Percentiles rank a stretch among this genome's conserved stretches.
Evolutionary conservation across 2,329 filamentous ascomycete genomes (phyloP).

Genomic region (Allantophomopsis cytisporea): DNA sequence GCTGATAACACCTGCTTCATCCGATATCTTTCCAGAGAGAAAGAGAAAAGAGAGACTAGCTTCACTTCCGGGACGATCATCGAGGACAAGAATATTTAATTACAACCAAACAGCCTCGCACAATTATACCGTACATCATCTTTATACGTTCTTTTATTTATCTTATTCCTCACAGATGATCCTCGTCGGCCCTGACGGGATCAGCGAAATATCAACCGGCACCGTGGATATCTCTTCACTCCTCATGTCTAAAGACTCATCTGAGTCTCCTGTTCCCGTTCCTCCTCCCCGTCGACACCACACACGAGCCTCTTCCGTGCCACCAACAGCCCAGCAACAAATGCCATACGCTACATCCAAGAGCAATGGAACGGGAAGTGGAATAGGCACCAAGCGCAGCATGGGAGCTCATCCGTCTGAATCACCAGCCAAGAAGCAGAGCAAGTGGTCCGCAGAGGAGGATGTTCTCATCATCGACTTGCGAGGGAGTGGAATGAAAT

Average conservation of each 20-base stretch:
- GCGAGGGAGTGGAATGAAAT: constrained; percentile 86
- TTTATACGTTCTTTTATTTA: background rate
- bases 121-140: background rate
- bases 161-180: constrained; percentile 12
- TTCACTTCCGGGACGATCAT: no score
- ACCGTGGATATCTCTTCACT: constrained; percentile 93
- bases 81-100: no score
- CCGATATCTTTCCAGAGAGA: no score
- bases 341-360: constrained; percentile 11
- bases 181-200: constrained; percentile 19
- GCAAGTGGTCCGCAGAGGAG: constrained; percentile 91
- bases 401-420: constrained; percentile 41
- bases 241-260: constrained; percentile 62
- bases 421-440: constrained; percentile 82
- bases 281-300: constrained; percentile 22
- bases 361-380: constrained; percentile 4
- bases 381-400: constrained; percentile 25
- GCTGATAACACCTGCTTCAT: no score
- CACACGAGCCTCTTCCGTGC: constrained; percentile 14
- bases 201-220: constrained; percentile 31
- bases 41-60: no score
- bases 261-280: constrained; percentile 48
- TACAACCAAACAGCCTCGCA: no score
- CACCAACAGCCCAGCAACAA: constrained; percentile 10
- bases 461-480: constrained; percentile 90